Conservation (phyloP, 805 yeast genomes). For the Debaryomyces tyrocola region DNA sequence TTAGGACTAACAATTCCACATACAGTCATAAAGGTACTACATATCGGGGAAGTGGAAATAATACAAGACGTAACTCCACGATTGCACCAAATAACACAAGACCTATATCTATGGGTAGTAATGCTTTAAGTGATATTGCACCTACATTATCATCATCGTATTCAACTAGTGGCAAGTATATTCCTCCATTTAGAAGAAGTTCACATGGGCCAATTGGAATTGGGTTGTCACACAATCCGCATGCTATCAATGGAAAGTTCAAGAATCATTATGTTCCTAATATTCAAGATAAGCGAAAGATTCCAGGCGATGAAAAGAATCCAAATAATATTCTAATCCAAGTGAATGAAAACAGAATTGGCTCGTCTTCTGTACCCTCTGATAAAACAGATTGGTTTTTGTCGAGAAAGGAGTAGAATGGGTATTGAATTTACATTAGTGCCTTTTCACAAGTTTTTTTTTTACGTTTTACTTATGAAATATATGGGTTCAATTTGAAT, state of each 20-base stretch:
- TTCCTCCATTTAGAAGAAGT: conserved; percentile 71
- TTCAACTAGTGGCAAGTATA: conserved; percentile 52
- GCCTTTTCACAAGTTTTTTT: not conserved
- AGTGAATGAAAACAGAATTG: conserved; percentile 4
- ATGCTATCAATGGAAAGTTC: not conserved
- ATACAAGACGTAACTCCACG: conserved; percentile 10
- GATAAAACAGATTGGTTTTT: conserved; percentile 24
- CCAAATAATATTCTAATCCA: not conserved
- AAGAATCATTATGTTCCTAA: conserved; percentile 1
- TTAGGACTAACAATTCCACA: not conserved
- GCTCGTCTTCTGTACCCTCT: conserved; percentile 23
- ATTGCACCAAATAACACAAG: not conserved
- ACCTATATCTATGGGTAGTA: conserved; percentile 5
- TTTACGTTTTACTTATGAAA: not conserved
- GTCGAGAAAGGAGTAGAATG: conserved; percentile 25
- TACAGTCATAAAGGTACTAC: not conserved
- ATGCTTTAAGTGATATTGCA: conserved; percentile 5
- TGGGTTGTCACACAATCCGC: not conserved
- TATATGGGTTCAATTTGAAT: not conserved
- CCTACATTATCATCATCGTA: conserved; percentile 10
- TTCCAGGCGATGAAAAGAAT: not conserved
- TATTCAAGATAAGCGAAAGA: not conserved
- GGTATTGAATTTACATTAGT: too few relatives aligned
- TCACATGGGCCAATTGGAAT: conserved; percentile 24
- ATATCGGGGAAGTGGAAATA: not conserved